phyloP scores from a whole-genome alignment of 2,329 filamentous ascomycete species.

The Cadophora sp. region DNA sequence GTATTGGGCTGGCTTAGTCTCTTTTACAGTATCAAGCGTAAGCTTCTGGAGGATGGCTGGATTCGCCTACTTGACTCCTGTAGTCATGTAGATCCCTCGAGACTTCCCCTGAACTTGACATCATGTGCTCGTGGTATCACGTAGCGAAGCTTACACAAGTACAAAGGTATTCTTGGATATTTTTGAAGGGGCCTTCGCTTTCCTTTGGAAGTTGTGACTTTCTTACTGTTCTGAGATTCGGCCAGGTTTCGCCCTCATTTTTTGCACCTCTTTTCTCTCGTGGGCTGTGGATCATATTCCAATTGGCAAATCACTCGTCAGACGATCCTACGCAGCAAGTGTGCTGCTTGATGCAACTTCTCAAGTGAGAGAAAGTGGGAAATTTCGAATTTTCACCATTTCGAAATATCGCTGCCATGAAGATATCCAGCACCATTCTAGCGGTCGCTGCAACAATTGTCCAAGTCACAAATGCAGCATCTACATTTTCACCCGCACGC shows the following conservation, averaged over 20 bases:
- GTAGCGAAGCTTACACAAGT: slow-evolving; percentile 18
- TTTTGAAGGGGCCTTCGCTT: background rate
- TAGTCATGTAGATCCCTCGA: slow-evolving; percentile 4
- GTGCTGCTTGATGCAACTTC: background rate
- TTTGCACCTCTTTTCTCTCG: background rate
- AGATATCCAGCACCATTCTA: background rate
- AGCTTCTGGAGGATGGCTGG: slow-evolving; percentile 2
- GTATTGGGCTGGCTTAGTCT: background rate
- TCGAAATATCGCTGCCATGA: slow-evolving; percentile 8
- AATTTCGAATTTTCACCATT: background rate
- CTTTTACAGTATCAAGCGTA: background rate
- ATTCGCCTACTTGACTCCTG: background rate
- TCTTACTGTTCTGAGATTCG: background rate
- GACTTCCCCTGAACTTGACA: slow-evolving; percentile 11
- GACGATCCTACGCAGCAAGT: background rate
- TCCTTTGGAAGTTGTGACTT: background rate
- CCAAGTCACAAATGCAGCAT: slow-evolving; percentile 42
- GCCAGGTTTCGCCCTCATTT: background rate
- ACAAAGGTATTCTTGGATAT: background rate
- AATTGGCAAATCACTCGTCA: background rate
- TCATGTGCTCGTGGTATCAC: slow-evolving; percentile 23
- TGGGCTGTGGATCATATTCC: background rate
- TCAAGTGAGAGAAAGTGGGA: background rate
- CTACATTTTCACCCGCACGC: slow-evolving; percentile 67
- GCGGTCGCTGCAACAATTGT: slow-evolving; percentile 17